A percentile compares a stretch with the other conserved stretches of the same genome.
phyloP scores from a whole-genome alignment of 2,329 filamentous ascomycete species.

The Hortaea werneckii region DNA sequence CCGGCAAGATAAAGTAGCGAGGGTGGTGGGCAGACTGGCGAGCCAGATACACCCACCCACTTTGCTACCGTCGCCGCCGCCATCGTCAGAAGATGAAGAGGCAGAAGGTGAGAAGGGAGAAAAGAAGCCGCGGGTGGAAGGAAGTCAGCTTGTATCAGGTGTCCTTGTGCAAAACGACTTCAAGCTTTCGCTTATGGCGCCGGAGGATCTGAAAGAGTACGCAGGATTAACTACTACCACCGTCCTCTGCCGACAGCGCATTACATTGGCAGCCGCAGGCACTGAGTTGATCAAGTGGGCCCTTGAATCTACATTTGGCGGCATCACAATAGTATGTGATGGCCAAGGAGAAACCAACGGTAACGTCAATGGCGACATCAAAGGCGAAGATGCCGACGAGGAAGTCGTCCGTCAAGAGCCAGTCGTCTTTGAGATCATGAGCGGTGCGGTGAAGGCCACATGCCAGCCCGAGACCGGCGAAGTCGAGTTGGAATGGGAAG shows the following conservation, averaged over 20 bases:
- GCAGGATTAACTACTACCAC: slow-evolving; percentile 94
- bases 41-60: slow-evolving; percentile 58
- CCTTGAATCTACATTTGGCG: slow-evolving; percentile 86
- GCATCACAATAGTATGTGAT: slow-evolving; percentile 41
- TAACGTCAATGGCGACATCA: slow-evolving; percentile 9
- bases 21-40: slow-evolving; percentile 89
- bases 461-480: slow-evolving; percentile 51
- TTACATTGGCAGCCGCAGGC: slow-evolving; percentile 78
- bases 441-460: slow-evolving; percentile 69
- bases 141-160: slow-evolving; percentile 58
- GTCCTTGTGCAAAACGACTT: slow-evolving; percentile 97
- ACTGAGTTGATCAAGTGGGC: slow-evolving; percentile 90
- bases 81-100: slow-evolving; percentile 30
- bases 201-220: slow-evolving; percentile 90
- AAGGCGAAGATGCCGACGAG: slow-evolving; percentile 52
- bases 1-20: slow-evolving; percentile 87
- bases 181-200: slow-evolving; percentile 92
- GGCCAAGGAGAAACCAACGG: slow-evolving; percentile 6
- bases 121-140: slow-evolving; percentile 15
- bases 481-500: slow-evolving; percentile 91
- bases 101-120: slow-evolving; percentile 13
- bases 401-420: slow-evolving; percentile 45
- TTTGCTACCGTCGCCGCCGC: slow-evolving; percentile 21
- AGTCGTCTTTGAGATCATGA: slow-evolving; percentile 65
- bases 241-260: slow-evolving; percentile 81